These are phyloP conservation scores for Thinopyrum elongatum DNA, from an alignment of 176 grass and related monocot species.

Conservation along the genomic window DNA sequence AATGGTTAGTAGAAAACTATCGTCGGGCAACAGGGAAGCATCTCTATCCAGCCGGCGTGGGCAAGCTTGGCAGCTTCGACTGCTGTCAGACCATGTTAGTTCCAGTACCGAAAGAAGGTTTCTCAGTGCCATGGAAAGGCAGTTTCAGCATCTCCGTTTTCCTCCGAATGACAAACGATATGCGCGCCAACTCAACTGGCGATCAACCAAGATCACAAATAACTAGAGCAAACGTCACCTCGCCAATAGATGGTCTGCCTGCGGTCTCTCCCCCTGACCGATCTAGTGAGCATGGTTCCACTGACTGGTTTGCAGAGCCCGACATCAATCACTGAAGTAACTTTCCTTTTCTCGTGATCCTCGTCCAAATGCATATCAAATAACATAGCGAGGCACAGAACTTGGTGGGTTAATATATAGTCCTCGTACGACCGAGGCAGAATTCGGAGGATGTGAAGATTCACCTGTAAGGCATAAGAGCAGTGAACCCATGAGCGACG, in stretches of 20 bases:
- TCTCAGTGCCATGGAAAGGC: not conserved
- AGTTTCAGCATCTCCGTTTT: not conserved
- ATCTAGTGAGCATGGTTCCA: slow-evolving; percentile 79
- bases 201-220: not conserved
- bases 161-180: not conserved
- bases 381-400: slow-evolving; percentile 77
- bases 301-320: slow-evolving; percentile 70
- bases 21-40: not conserved
- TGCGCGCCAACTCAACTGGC: not conserved
- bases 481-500: not conserved
- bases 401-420: slow-evolving; percentile 73
- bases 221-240: slow-evolving; percentile 41
- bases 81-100: slow-evolving; percentile 16
- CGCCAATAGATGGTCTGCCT: slow-evolving; percentile 89
- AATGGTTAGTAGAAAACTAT: not conserved
- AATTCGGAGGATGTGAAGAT: slow-evolving; percentile 67
- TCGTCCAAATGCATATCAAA: slow-evolving; percentile 85
- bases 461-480: slow-evolving; percentile 53
- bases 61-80: not conserved
- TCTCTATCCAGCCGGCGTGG: not conserved
- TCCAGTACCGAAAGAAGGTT: not conserved
- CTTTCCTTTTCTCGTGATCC: slow-evolving; percentile 63
- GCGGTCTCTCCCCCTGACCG: slow-evolving; percentile 85
- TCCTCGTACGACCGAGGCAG: slow-evolving; percentile 53
- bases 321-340: slow-evolving; percentile 82